Evolutionary conservation across 108 stramenopile genomes (phyloP).

Genomic region (Craspedostauros australis): DNA sequence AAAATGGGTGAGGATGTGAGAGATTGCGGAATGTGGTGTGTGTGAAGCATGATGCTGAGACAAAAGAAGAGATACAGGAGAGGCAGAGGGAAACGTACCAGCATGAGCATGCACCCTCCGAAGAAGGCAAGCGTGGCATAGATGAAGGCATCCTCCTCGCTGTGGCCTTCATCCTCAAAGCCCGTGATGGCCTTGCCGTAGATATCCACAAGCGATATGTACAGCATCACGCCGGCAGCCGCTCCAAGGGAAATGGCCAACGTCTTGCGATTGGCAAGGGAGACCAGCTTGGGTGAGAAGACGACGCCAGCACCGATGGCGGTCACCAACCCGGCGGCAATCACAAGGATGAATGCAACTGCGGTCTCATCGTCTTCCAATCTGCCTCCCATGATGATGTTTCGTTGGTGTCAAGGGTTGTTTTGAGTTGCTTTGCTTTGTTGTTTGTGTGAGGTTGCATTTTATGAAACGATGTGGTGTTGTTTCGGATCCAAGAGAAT

Average conservation of each 20-base stretch:
- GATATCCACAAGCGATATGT: slow-evolving; percentile 77
- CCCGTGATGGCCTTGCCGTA: slow-evolving; percentile 46
- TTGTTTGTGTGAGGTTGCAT: no score
- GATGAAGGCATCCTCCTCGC: slow-evolving; percentile 26
- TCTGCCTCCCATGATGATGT: no score
- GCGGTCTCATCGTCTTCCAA: no score
- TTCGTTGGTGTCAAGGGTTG: no score
- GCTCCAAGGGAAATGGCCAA: slow-evolving; percentile 64
- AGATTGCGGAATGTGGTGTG: no score
- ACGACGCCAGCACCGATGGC: slow-evolving; percentile 60
- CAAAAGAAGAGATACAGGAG: no score
- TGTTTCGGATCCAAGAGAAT: no score
- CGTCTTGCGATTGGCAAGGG: slow-evolving; percentile 33
- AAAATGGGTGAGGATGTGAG: no score
- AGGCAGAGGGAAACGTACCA: no score
- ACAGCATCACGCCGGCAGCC: slow-evolving; percentile 78
- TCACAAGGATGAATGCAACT: slow-evolving; percentile 37
- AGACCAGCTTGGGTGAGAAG: slow-evolving; percentile 49
- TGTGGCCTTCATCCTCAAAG: slow-evolving; percentile 20
- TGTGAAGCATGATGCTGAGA: no score
- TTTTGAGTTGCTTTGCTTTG: no score
- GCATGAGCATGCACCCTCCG: slow-evolving; percentile 50
- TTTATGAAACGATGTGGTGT: no score
- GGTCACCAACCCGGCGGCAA: slow-evolving; percentile 45
- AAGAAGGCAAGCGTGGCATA: slow-evolving; percentile 63